A percentile compares a stretch with the other conserved stretches of the same genome.
phyloP scores from a whole-genome alignment of 345 rosid species.

The Physaria fendleri region DNA sequence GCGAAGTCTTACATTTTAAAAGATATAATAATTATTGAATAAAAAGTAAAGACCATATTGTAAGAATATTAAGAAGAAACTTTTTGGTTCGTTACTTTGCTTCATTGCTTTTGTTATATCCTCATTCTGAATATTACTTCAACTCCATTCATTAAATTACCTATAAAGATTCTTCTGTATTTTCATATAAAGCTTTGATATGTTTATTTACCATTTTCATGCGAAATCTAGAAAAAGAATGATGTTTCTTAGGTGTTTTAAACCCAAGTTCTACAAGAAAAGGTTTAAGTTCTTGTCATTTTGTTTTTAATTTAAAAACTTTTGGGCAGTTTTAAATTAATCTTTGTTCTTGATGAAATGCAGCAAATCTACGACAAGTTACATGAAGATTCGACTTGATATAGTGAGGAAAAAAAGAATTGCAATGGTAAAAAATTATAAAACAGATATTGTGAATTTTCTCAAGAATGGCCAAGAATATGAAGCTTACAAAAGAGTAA shows the following conservation, averaged over 20 bases:
- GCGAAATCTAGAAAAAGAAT: background rate
- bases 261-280: slow-evolving; percentile 35
- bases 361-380: slow-evolving; percentile 56
- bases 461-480: slow-evolving; percentile 46
- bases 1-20: no score
- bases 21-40: no score
- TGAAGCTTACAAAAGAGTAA: slow-evolving; percentile 76
- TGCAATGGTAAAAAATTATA: slow-evolving; percentile 47
- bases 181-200: background rate
- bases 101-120: slow-evolving; percentile 24
- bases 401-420: slow-evolving; percentile 51
- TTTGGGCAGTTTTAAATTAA: background rate
- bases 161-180: slow-evolving; percentile 10
- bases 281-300: background rate
- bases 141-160: slow-evolving; percentile 17
- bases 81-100: slow-evolving; percentile 28
- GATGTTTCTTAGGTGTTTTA: slow-evolving; percentile 24
- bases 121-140: slow-evolving; percentile 25
- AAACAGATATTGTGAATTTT: slow-evolving; percentile 69
- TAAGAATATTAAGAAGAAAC: slow-evolving; percentile 1
- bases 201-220: no score
- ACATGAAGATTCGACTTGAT: slow-evolving; percentile 53
- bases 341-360: slow-evolving; percentile 1
- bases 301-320: background rate
- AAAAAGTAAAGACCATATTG: no score